Base-by-base conservation (phyloP, 2,329 filamentous ascomycete species). In the Aureobasidium lini region DNA sequence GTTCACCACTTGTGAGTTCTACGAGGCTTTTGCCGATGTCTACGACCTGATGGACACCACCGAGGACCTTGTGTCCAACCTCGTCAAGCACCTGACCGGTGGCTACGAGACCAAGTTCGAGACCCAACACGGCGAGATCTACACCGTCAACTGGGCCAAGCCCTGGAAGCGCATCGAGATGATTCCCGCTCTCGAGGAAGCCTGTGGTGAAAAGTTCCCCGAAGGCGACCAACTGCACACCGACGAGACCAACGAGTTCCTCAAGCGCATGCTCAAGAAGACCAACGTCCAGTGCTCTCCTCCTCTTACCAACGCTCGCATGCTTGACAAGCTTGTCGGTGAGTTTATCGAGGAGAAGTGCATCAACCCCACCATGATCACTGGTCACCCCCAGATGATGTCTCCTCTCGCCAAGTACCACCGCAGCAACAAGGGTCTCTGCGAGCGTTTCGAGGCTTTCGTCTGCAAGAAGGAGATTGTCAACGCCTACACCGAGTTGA, bases 1-100 rank as follows among this genome's bases (percentile, higher is more conserved):
- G 73, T 99, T 99, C 79, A 99, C 94, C 44, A 95, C 90, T 29
- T 90, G 90, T 73, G 94, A 99, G 75, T 97, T 97, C 77, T 99
- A 99, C 77, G 86, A 89, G 83, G 93, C 94, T 3, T 97, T 74
- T 59, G 74, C 77, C 39, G 91, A 96, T 74, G 84, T 96, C 66
- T 89, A 95, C 74, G 94, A 97, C 71, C 79, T 96, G 61, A 90
- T 95, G 87, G 79, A 88, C 62, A 82, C 90, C 69, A 97, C 94
- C 1, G 94, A 99, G 75, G 92, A 96, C 71, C 86, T 99, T 32
- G 88, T 99, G 48, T 92, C 90, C 34, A 84, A 87, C 42, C 82
- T 97, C 6, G 93, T 96, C 71, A 92, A 95, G 83, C 81, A 90
- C 64, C 77, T 97, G 59, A 94, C 89, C 15, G 94, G 93, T 62